phyloP scores from a whole-genome alignment of 2,329 filamentous ascomycete species.

The Apiospora koreana region DNA sequence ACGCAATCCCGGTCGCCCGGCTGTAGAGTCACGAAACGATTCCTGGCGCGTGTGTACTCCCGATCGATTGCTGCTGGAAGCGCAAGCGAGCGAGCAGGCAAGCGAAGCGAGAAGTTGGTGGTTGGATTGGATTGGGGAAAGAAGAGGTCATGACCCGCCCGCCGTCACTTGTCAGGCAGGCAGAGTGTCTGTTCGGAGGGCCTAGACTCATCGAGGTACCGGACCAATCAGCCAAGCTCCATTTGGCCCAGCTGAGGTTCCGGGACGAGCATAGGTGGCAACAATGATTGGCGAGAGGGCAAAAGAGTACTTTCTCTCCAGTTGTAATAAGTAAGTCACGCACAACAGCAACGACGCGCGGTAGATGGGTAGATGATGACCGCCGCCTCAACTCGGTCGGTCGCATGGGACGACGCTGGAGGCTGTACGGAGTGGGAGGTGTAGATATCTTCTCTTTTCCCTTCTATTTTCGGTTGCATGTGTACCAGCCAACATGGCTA shows the following conservation, averaged over 20 bases:
- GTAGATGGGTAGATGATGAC: background rate
- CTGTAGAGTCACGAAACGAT: background rate
- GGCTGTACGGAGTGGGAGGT: no score
- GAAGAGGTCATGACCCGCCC: background rate
- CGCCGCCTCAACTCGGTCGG: background rate
- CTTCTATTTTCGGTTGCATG: background rate
- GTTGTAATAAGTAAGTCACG: background rate
- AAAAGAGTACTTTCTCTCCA: background rate
- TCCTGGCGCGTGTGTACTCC: background rate
- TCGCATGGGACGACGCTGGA: background rate
- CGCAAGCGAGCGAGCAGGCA: constrained; percentile 3
- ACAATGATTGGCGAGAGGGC: background rate
- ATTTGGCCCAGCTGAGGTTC: constrained; percentile 5
- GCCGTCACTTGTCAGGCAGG: background rate
- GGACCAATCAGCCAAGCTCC: constrained; percentile 2
- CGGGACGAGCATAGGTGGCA: background rate
- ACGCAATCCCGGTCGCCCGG: background rate
- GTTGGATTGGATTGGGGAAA: background rate
- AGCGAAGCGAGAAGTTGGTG: background rate
- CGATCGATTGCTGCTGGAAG: background rate
- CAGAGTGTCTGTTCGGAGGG: constrained; percentile 1
- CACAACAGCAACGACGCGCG: background rate
- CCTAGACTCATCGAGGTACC: constrained; percentile 6
- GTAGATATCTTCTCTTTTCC: no score
- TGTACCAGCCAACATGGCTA: background rate